Base-by-base conservation (phyloP, 2,329 filamentous ascomycete species). In the Penicillium sp. region DNA sequence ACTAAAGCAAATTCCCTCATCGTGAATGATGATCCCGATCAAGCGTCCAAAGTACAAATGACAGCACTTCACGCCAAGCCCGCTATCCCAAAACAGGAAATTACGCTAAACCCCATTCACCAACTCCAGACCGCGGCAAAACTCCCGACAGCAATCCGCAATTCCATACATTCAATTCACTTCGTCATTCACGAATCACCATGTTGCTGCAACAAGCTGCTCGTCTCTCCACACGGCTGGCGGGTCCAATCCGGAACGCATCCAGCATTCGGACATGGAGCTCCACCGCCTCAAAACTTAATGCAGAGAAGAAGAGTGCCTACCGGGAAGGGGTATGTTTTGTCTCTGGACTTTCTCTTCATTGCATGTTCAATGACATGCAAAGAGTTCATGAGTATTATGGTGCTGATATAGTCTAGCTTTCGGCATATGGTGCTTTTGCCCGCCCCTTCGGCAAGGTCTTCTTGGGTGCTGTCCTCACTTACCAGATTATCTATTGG, bases 401-500 rank as follows among this genome's bases (percentile, higher is more conserved):
- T 31, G 29, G 2, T 46, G 13, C 50, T 53, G 35, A 49, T 44
- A 42, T 14, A 19, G 31, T 43, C 13, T 53, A 79, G 78, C 67
- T 75, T 60, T 66, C 71, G 13, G 72, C 69, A n/a, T 77, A 77
- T 60, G 70, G 71, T 39, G 58, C 67, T 39, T 78, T 79, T 56
- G 70, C 67, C 6, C 68, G 77, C 33, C 78, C 79, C 10, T 76
- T 81, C 50, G 72, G 74, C 58, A 81, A 81, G 60, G 76, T 79
- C 57, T 79, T 81, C 54, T 71, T 81, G 3, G 75, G 78, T 8
- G 77, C 78, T 4, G 74, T 81, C 35, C 75, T 81, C 63, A 78
- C 75, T 16, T 81, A 80, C 62, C 79, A 81, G 60, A 69, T 79
- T 43, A 68, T 78, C 21, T 79, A 81, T 60, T 79, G 76, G 76